phyloP scores from a whole-genome alignment of 1,284 basidiomycete species.

The Pseudozyma hubeiensis region DNA sequence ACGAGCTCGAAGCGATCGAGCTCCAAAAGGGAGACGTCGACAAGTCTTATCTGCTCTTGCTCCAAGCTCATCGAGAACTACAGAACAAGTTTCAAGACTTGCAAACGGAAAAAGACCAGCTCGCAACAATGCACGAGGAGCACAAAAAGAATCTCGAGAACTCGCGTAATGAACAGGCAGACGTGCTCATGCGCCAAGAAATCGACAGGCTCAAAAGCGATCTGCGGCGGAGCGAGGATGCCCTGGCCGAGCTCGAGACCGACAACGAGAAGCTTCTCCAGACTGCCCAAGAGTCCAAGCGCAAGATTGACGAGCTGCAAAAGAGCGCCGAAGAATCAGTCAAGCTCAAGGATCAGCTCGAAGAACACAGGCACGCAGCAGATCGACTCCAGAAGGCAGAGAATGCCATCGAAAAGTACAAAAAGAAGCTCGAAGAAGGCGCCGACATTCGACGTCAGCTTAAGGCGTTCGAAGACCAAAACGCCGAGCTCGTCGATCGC shows the following conservation, averaged over 20 bases:
- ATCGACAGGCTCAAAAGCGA: conserved; percentile 57
- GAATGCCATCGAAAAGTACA: conserved; percentile 98
- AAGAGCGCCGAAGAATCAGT: conserved; percentile 79
- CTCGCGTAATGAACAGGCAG: conserved; percentile 46
- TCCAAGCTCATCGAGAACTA: conserved; percentile 81
- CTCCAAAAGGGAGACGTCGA: conserved; percentile 73
- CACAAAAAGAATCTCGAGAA: conserved; percentile 52
- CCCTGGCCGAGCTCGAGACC: conserved; percentile 55
- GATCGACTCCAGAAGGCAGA: conserved; percentile 92
- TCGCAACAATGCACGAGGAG: conserved; percentile 31
- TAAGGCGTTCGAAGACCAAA: conserved; percentile 89
- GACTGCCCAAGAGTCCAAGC: conserved; percentile 32
- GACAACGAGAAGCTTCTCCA: conserved; percentile 52
- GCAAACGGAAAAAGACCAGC: conserved; percentile 46
- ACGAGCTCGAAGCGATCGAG: conserved; percentile 76
- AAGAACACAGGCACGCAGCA: conserved; percentile 82
- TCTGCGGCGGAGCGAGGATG: conserved; percentile 57
- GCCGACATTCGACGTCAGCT: conserved; percentile 86
- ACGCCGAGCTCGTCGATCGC: conserved; percentile 87
- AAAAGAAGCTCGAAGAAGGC: conserved; percentile 95
- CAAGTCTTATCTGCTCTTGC: conserved; percentile 78
- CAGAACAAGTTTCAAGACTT: conserved; percentile 74
- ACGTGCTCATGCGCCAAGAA: conserved; percentile 54
- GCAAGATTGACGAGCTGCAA: conserved; percentile 81
- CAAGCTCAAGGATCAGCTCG: conserved; percentile 88